Evolutionary conservation across 1,284 basidiomycete genomes (phyloP).

Genomic region (Lentinula novae-zelandiae): DNA sequence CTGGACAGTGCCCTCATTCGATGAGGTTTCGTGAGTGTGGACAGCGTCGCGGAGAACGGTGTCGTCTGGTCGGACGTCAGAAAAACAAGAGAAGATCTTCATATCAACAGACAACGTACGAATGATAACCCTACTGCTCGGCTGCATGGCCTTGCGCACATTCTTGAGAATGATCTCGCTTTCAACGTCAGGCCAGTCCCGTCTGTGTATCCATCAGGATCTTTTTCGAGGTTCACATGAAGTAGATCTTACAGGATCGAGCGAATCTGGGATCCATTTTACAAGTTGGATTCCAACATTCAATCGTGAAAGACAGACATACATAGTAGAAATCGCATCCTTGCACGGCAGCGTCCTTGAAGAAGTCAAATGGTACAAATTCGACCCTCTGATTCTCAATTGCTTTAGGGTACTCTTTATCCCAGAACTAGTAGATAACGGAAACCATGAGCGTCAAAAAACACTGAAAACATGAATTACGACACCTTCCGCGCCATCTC

Average conservation of each 20-base stretch:
- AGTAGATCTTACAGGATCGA: constrained; percentile 11
- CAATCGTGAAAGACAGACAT: constrained; percentile 16
- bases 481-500: constrained; percentile 27
- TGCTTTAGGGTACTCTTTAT: constrained; percentile 18
- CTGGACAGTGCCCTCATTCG: not conserved
- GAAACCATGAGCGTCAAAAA: not conserved
- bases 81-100: no score
- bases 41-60: constrained; percentile 12
- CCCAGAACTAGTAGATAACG: constrained; percentile 6
- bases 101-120: constrained; percentile 19
- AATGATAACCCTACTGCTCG: constrained; percentile 24
- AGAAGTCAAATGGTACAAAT: constrained; percentile 43
- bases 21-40: not conserved
- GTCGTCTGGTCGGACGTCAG: constrained; percentile 3
- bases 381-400: constrained; percentile 30
- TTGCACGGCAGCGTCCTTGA: constrained; percentile 34
- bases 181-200: constrained; percentile 26
- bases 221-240: not conserved
- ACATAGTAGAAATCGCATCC: constrained; percentile 45
- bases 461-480: not conserved
- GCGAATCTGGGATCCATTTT: constrained; percentile 1
- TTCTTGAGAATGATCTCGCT: constrained; percentile 23
- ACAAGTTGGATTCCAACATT: not conserved
- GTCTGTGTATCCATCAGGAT: constrained; percentile 8
- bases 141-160: constrained; percentile 25